Evolutionary conservation across 1,284 basidiomycete genomes (phyloP).

Genomic region (Pseudozyma sp.): DNA sequence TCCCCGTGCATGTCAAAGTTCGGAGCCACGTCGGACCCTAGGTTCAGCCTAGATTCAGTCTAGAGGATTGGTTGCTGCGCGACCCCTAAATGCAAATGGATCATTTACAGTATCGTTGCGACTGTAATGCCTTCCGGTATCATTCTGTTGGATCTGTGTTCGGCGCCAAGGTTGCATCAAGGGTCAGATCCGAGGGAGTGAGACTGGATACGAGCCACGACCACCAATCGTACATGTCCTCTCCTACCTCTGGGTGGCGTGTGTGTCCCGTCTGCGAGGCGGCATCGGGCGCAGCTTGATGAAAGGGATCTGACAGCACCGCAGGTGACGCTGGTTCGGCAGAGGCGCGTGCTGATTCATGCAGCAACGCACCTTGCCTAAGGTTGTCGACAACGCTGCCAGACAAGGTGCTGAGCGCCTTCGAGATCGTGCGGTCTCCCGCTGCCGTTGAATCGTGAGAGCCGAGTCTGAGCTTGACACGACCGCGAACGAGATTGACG

Average conservation of each 20-base stretch:
- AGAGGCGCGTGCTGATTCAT: background rate
- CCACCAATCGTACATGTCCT: slow-evolving; percentile 39
- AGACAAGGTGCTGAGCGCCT: background rate
- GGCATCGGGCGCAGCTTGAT: background rate
- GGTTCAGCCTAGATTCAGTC: background rate
- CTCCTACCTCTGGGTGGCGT: slow-evolving; percentile 12
- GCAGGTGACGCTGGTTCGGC: background rate
- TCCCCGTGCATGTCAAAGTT: slow-evolving; percentile 18
- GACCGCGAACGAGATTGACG: slow-evolving; percentile 21
- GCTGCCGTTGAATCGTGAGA: background rate
- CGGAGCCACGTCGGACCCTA: slow-evolving; percentile 16
- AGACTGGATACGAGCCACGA: slow-evolving; percentile 31
- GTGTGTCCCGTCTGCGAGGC: background rate
- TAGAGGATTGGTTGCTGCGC: too few relatives aligned
- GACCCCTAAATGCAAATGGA: too few relatives aligned
- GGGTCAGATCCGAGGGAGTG: slow-evolving; percentile 6
- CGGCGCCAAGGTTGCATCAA: background rate
- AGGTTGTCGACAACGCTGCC: too few relatives aligned
- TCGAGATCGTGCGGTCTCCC: too few relatives aligned
- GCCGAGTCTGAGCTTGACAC: slow-evolving; percentile 19
- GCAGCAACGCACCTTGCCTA: background rate
- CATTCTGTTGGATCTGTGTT: background rate
- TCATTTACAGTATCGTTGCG: background rate
- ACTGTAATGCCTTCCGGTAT: background rate
- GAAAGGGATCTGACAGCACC: background rate